Evolutionary conservation across 179 eudicot species (phyloP), one percentile per base, ranked within the genome.

Genomic region (Beta macrorhiza): DNA sequence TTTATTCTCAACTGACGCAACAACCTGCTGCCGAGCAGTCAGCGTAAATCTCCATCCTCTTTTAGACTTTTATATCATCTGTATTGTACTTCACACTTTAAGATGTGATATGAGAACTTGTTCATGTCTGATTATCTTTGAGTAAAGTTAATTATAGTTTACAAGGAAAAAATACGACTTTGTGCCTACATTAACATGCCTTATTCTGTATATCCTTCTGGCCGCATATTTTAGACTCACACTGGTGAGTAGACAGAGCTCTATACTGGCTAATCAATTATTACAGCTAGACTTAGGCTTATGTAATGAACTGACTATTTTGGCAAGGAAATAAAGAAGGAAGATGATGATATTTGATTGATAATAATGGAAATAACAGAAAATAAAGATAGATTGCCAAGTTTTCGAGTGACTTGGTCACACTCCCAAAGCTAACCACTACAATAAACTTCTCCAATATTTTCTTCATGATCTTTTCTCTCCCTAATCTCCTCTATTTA

Each of bases 1-100:
- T 94, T 12, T 92, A 92, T 83, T 83, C 98, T 83, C 93, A 94
- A 84, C 84, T 91, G 85, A 88, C 91, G 63, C 89, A 87, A 82
- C 89, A 85, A 87, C 49, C 84, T 79, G 91, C 83, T 53, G 86
- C 76, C n/a, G 87, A 87, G 61, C 86, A 82, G 79, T 75, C 87
- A 59, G 44, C 84, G 76, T 67, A 72, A 84, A 32, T 56, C 25
- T 29, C 17, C 44, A 11, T 45, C 73, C 58, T 77, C 67, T 16
- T 74, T 80, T 62, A 4, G 72, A 49, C 67, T 16, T 74, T 80
- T 62, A 4, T 79, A 49, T 61, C 14, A 19, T 63, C 9, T 52
- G 63, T 16, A 51, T 56, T 13, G 44, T 56, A 14, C 47, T 37
- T 22, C 4, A 42, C 16, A 6, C 15, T 22, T 51, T 45, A 71